Conservation (phyloP, 2,329 filamentous ascomycete genomes). For the Penicillium freii region DNA sequence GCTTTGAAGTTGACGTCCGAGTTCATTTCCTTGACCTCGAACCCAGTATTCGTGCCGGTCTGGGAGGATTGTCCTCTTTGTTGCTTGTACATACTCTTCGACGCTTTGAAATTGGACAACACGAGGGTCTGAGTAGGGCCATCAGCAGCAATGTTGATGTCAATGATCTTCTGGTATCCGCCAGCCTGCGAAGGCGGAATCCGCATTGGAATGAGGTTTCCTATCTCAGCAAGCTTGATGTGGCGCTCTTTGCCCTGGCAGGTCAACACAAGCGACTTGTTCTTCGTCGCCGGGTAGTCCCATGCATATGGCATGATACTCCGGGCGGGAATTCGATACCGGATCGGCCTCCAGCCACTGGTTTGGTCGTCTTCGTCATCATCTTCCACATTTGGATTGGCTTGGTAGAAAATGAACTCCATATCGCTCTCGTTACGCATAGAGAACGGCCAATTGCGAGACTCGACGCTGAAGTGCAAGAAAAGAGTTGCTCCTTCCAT, state of each 20-base stretch:
- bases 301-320: conserved; percentile 99
- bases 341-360: conserved; percentile 86
- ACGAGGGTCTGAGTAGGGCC: conserved; percentile 94
- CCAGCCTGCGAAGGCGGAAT: conserved; percentile 65
- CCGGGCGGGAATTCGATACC: conserved; percentile 84
- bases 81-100: conserved; percentile 84
- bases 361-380: conserved; percentile 78
- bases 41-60: conserved; percentile 64
- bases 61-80: conserved; percentile 56
- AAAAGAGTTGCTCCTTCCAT: conserved; percentile 94
- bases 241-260: conserved; percentile 80
- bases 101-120: conserved; percentile 87
- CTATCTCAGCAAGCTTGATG: conserved; percentile 93
- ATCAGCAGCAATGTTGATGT: conserved; percentile 92
- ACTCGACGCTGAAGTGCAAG: conserved; percentile 83
- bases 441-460: conserved; percentile 95
- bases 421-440: conserved; percentile 98
- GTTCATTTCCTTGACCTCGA: conserved; percentile 91
- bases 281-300: conserved; percentile 98
- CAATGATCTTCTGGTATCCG: conserved; percentile 77
- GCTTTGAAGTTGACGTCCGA: conserved; percentile 86
- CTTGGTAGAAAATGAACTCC: conserved; percentile 95
- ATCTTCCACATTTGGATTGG: conserved; percentile 87
- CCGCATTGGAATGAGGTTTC: conserved; percentile 92
- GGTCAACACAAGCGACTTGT: conserved; percentile 84